Evolutionary conservation across 176 grass and related monocot species (phyloP), one percentile per base, ranked within the genome.

Genomic region (Panicum miliaceum): DNA sequence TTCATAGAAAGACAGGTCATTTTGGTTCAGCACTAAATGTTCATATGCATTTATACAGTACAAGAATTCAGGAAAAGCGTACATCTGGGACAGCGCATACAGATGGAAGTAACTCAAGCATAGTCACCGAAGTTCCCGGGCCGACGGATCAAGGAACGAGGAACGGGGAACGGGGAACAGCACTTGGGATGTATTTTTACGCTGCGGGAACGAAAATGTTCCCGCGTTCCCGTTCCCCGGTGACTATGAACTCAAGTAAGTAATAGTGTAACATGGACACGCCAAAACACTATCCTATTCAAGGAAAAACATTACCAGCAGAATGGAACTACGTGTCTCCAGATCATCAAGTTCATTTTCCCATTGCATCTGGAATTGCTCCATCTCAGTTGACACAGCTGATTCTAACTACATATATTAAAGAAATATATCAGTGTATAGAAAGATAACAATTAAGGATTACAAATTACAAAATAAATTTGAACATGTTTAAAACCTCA

Each of bases 301-400:
- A 23, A 68, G 76, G 37, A 84, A 92, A 84, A 81, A 74, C 6
- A 54, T 68, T 86, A 98, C 96, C 96, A 96, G 65, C n/a, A 98
- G 78, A 71, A 92, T 34, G 81, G 89, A 53, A 90, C 83, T 96
- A 52, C 81, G 90, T 42, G 54, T 96, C 89, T 96, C 96, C 64
- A 98, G 84, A 76, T 89, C 88, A 75, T 98, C 96, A 75, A 98
- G 96, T 78, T 89, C 89, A 80, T 68, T 78, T 82, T 90, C 86
- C 96, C 93, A 96, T 79, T 93, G 86, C 56, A 89, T 79, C 81
- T 73, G 80, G 86, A 90, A 90, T 72, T 90, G 78, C 82, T 94
- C 77, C 93, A 98, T 98, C 86, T 98, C 96, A 83, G 79, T 84
- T 85, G 79, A 85, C 62, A 98, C 83, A n/a, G 96, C 89, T 58